Evolutionary conservation across 2,329 filamentous ascomycete species (phyloP), one percentile per base, ranked within the genome.

Genomic region (Colletotrichum tofieldiae): DNA sequence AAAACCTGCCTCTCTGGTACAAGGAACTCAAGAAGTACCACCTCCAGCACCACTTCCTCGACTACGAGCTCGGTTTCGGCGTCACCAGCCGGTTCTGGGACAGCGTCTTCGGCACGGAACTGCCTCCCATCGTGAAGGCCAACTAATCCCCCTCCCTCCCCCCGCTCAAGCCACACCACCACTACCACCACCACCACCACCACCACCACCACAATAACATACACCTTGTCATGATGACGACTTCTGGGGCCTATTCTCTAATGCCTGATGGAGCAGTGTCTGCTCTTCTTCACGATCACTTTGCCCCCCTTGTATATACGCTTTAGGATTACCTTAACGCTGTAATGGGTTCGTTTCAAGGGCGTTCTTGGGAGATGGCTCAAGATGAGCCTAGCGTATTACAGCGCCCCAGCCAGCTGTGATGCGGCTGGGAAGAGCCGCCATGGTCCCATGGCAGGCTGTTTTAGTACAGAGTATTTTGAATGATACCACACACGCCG

Each of bases 11-110:
- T 20, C 85, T 92, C 2, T 98, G 94, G 89, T 98, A 97, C 86
- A 94, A 93, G 83, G 88, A 91, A 75, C 90, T 98, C 78, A 99
- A 99, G 91, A 98, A 98, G 84, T 97, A 98, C 80, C 96, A 99
- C 81, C 91, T 99, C 39, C 91, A 95, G 81, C 96, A 99, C 81
- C 96, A 99, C 85, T 99, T 98, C 83, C 94, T 96, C 73, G 96
- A 99, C 82, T 99, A 97, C 81, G 93, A 99, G 83, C 96, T 98
- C 76, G 96, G 96, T 64, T 99, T 98, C 77, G 96, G 96, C 68
- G 96, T 99, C 63, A 98, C 96, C 41, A 98, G 93, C 86, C 91
- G 92, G 76, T 98, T 99, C 87, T 99, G 96, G 96, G 96, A 99
- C 82, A 86, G 85, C 61, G 85, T 99, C 8, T 99, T 99, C 80